A percentile compares a stretch with the other conserved stretches of the same genome.
phyloP scores from a whole-genome alignment of 495 filamentous ascomycete species.

The Cairneyella variabilis region DNA sequence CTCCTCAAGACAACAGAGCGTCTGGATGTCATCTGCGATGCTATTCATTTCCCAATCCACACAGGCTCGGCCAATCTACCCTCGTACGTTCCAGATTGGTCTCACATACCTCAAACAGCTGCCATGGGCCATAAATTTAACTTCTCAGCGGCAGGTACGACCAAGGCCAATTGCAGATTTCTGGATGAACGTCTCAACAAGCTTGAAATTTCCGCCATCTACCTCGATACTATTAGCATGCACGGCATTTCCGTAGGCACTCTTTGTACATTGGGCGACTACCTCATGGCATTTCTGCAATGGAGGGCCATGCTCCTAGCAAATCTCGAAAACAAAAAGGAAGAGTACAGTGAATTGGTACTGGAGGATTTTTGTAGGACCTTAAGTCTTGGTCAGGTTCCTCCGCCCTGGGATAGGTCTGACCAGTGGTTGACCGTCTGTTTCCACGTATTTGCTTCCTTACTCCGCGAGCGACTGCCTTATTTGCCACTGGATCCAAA shows the following conservation, averaged over 20 bases:
- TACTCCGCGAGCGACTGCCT: slow-evolving; percentile 26
- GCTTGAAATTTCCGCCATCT: slow-evolving; percentile 25
- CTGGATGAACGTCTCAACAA: slow-evolving; percentile 13
- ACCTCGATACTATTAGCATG: slow-evolving; percentile 20
- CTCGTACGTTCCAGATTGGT: slow-evolving; percentile 33
- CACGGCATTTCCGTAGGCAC: slow-evolving; percentile 25
- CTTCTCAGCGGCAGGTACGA: slow-evolving; percentile 25
- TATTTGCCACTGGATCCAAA: slow-evolving; percentile 20
- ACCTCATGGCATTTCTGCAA: slow-evolving; percentile 30
- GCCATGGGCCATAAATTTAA: slow-evolving; percentile 14
- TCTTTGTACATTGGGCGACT: slow-evolving; percentile 20
- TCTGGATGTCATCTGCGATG: slow-evolving; percentile 57
- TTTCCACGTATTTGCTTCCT: slow-evolving; percentile 25
- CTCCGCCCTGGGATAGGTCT: neutral
- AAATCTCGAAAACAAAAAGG: neutral
- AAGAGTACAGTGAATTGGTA: neutral
- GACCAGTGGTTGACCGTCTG: slow-evolving; percentile 20
- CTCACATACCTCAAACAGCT: slow-evolving; percentile 14
- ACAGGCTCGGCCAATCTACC: slow-evolving; percentile 38
- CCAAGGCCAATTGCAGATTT: slow-evolving; percentile 18
- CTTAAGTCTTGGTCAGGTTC: slow-evolving; percentile 24
- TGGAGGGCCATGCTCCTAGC: slow-evolving; percentile 21
- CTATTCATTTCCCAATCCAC: slow-evolving; percentile 59
- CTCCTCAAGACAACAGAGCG: slow-evolving; percentile 24
- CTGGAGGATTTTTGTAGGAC: slow-evolving; percentile 28